Conservation (phyloP, 495 filamentous ascomycete species). For the Aspergillus wentii region DNA sequence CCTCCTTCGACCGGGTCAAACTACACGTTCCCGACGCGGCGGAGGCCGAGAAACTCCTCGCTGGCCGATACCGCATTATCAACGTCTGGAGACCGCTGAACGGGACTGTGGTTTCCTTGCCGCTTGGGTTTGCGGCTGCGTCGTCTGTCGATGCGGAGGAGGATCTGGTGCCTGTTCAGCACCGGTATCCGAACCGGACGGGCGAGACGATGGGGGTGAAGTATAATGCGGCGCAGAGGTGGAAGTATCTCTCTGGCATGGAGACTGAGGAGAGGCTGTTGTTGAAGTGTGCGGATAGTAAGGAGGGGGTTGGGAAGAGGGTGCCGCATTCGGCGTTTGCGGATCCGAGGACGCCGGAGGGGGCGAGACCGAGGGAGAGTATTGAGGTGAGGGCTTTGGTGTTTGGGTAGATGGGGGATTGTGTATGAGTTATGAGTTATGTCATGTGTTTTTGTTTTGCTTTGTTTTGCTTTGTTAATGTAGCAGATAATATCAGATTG, state of each 20-base stretch:
- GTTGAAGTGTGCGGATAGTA: constrained; percentile 77
- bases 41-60: constrained; percentile 52
- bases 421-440: too few relatives aligned
- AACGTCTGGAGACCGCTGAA: constrained; percentile 86
- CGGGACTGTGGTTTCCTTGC: constrained; percentile 62
- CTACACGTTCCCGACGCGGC: constrained; percentile 54
- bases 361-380: constrained; percentile 63
- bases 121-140: constrained; percentile 67
- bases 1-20: constrained; percentile 58
- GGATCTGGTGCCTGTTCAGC: constrained; percentile 68
- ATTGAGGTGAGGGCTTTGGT: constrained; percentile 85
- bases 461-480: too few relatives aligned
- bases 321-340: constrained; percentile 80
- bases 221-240: constrained; percentile 55
- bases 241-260: constrained; percentile 81
- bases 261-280: constrained; percentile 67
- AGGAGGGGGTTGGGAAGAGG: constrained; percentile 56
- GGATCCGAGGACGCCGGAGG: constrained; percentile 61
- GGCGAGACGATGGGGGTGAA: constrained; percentile 75
- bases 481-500: too few relatives aligned
- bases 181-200: constrained; percentile 65
- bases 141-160: constrained; percentile 46
- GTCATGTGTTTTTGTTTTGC: too few relatives aligned
- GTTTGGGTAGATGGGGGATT: constrained; percentile 72
- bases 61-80: constrained; percentile 69